Base-by-base conservation (phyloP, 2,329 filamentous ascomycete genomes). In the Hypoxylon sp. region DNA sequence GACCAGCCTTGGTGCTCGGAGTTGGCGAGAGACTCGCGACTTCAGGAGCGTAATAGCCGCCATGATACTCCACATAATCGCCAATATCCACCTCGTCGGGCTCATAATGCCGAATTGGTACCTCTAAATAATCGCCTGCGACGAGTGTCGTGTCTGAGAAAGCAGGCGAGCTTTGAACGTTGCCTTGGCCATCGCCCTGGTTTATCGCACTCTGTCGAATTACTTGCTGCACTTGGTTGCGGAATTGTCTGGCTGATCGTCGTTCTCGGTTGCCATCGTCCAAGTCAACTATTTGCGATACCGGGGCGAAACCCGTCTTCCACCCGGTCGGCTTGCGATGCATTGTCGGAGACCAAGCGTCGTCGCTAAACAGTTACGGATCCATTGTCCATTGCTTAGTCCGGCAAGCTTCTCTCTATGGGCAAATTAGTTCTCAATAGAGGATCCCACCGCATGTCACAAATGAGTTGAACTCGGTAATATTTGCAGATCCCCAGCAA, bases 81-180 rank as follows among this genome's bases (percentile, higher is more conserved):
- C 62, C 51, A 31, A 71, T 65, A 37, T 74, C 65, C 15, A 66
- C 70, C 27, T 75, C 73, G 5, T 27, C 24, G 3, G 24, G 24
- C 6, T 72, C 71, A 29, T 72, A 68, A 44, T 65, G 68, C 11
- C 67, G 72, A 35, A 67, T 68, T 7, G 73, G 73, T 1, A 73
- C 65, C 37, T 69, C 65, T 15, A 74, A 44, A 61, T 76, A 75
- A 31, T 73, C 72, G 13, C 67, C 64, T 19, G 46, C 62, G n/a
- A 72, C 46, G 24, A 75, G 62, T 2, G 74, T 72, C 35, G 52
- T 63, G 10, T 76, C 73, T 11, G 75, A 74, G 19, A 73, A 67
- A 29, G 70, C 71, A 3, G 75, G 73, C 1, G 75, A 76, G 47
- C 48, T 67, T 6, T 62, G 62, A 13, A 62, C 32, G 42, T 64